Evolutionary conservation across 495 filamentous ascomycete species (phyloP), one percentile per base, ranked within the genome.

Genomic region (Extremus antarcticus): DNA sequence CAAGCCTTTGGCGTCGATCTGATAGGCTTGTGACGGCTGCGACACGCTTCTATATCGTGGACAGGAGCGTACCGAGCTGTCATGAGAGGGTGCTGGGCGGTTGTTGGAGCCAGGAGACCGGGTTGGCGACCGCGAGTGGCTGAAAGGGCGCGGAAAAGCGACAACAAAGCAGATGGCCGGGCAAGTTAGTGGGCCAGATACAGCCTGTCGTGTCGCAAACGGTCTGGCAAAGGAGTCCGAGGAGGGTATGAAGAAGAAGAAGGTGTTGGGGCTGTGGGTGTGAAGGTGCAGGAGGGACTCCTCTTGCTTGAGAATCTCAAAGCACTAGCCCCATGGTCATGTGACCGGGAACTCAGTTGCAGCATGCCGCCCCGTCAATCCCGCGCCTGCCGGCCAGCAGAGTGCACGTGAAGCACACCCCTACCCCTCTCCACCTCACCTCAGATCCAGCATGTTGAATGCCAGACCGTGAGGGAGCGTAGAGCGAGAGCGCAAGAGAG

Each of bases 81-180:
- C 46, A 25, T 48, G 9, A 25, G 21, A 48, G 21, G 20, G 8
- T 23, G 4, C 4, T 4, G 9, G 46, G 19, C 24, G 9, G 20
- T 25, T 48, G 46, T 7, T 4, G 23, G 21, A n/a, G 46, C 20
- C 3, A 45, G 46, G 19, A 16, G 46, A 21, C 21, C 46, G 10
- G 10, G 23, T 11, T n/a, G 46, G 46, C 46, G 46, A 48, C 20
- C 21, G 46, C 13, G 4, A 9, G 23, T 11, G 20, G 46, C 3
- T 48, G 46, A 25, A 48, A 25, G 46, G 46, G 46, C 21, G 46
- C 46, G 46, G n/a, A 15, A 25, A 23, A 25, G 46, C 41, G 41
- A n/a, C 19, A 21, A 45, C 41, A 45, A 45, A 45, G 41, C 8
- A 45, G 19, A 17, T 45, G 29, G 7, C 4, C 41, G 4, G 41